These are phyloP conservation scores for Phaeoacremonium minimum DNA, from an alignment of 2,329 filamentous ascomycete genomes.

Conservation along the genomic window DNA sequence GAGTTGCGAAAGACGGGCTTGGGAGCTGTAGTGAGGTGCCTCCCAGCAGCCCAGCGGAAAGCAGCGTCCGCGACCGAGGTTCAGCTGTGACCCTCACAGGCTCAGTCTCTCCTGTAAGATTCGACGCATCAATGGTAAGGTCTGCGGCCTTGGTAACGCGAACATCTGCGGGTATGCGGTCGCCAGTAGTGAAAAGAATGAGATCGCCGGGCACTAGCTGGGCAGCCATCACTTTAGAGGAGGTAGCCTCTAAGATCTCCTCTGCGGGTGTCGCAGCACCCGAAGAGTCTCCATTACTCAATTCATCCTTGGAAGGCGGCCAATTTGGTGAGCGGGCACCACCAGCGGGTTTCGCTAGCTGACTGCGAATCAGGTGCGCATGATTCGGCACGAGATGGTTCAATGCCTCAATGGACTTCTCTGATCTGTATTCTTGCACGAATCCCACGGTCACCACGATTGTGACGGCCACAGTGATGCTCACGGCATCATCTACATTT, in stretches of 20 bases:
- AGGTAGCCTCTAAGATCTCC: slow-evolving; percentile 64
- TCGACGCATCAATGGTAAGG: slow-evolving; percentile 92
- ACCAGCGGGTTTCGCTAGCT: slow-evolving; percentile 28
- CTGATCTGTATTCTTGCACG: slow-evolving; percentile 93
- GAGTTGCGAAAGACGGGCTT: slow-evolving; percentile 22
- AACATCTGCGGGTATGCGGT: slow-evolving; percentile 93
- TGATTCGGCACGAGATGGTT: slow-evolving; percentile 93
- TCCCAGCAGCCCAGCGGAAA: slow-evolving; percentile 16
- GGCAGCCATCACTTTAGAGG: slow-evolving; percentile 79
- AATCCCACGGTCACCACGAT: slow-evolving; percentile 97
- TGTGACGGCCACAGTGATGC: slow-evolving; percentile 91
- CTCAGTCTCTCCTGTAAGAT: slow-evolving; percentile 94
- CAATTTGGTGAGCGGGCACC: slow-evolving; percentile 36
- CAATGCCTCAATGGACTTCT: slow-evolving; percentile 93
- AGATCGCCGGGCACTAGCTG: slow-evolving; percentile 90
- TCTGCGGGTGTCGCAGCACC: slow-evolving; percentile 58
- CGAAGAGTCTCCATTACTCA: slow-evolving; percentile 31
- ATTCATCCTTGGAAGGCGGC: slow-evolving; percentile 44
- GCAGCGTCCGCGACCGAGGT: slow-evolving; percentile 33
- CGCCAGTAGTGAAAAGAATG: slow-evolving; percentile 90
- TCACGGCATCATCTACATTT: slow-evolving; percentile 91
- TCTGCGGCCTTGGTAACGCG: slow-evolving; percentile 88
- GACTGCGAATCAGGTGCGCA: slow-evolving; percentile 80
- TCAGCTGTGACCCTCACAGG: slow-evolving; percentile 76
- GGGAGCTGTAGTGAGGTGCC: slow-evolving; percentile 23